Conservation (phyloP, 75 land plant genomes). For the Pinus tabuliformis region DNA sequence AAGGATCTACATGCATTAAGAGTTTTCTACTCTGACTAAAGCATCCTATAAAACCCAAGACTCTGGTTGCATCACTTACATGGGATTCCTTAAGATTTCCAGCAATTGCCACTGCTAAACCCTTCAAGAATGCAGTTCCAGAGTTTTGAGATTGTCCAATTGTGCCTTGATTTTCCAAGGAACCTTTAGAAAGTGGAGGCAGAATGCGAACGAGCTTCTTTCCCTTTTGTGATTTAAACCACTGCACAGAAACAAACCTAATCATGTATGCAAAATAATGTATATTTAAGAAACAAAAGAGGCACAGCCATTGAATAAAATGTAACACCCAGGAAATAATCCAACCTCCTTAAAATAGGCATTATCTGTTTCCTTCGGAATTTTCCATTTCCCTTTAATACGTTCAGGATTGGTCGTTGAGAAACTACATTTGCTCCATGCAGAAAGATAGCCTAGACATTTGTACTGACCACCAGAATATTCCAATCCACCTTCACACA, state of each 20-base stretch:
- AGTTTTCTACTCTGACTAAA: background rate
- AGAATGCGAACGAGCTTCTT: conserved; percentile 63
- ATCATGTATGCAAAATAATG: background rate
- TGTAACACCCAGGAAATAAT: background rate
- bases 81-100: conserved; percentile 35
- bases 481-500: conserved; percentile 65
- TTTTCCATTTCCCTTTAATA: conserved; percentile 77
- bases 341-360: conserved; percentile 67
- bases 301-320: background rate
- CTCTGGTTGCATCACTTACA: conserved; percentile 22
- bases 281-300: background rate
- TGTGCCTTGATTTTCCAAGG: conserved; percentile 20
- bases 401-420: conserved; percentile 66
- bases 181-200: conserved; percentile 31
- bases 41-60: background rate
- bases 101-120: conserved; percentile 52
- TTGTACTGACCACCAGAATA: conserved; percentile 75
- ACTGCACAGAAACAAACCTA: conserved; percentile 43
- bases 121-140: conserved; percentile 37
- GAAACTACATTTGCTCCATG: conserved; percentile 93
- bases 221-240: conserved; percentile 79
- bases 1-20: background rate
- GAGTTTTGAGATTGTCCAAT: conserved; percentile 13
- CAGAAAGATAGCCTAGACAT: conserved; percentile 78
- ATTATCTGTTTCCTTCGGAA: conserved; percentile 68